Conservation (phyloP, 345 rosid genomes). For the Camelina hispida region DNA sequence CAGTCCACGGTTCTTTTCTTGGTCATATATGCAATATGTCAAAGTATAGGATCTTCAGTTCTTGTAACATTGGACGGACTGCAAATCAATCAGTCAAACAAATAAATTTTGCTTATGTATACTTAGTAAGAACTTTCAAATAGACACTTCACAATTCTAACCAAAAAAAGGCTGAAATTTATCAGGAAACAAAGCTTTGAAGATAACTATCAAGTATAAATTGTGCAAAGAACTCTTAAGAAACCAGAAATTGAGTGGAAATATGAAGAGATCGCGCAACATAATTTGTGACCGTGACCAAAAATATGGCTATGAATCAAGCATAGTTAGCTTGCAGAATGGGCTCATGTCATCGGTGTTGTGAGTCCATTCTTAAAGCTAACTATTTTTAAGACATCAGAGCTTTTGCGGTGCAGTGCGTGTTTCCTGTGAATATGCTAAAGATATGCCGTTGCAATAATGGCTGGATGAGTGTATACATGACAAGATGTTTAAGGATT, state of each 20-base stretch:
- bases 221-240: not conserved
- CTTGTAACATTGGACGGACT: not conserved
- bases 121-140: constrained; percentile 23
- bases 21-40: constrained; percentile 11
- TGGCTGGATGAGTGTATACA: constrained; percentile 13
- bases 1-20: constrained; percentile 1
- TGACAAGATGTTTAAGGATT: not conserved
- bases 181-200: constrained; percentile 5
- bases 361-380: constrained; percentile 23
- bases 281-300: constrained; percentile 43
- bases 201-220: not conserved
- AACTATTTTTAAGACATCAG: not conserved
- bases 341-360: not conserved
- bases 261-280: constrained; percentile 8
- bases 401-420: constrained; percentile 11
- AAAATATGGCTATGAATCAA: constrained; percentile 23
- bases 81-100: constrained; percentile 10
- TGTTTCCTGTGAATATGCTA: constrained; percentile 2
- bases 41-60: not conserved
- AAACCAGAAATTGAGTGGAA: constrained; percentile 18
- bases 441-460: constrained; percentile 7
- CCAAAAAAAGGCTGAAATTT: not conserved
- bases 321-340: not conserved
- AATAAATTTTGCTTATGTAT: not conserved
- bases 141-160: constrained; percentile 2